phyloP scores from a whole-genome alignment of 768 basidiomycete genomes.

The Boletales sp. region DNA sequence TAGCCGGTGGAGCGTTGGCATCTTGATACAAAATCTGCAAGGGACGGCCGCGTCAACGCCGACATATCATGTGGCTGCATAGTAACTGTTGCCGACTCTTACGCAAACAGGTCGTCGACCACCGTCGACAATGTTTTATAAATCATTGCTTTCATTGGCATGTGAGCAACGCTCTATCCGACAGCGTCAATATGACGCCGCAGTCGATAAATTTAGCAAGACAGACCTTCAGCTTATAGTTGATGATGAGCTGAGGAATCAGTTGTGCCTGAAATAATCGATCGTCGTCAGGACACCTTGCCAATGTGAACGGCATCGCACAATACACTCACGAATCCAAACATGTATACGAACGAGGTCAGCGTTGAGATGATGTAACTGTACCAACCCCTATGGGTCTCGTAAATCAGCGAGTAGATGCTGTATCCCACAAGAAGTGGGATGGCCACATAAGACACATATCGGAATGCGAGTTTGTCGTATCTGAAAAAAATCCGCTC shows the following conservation, averaged over 20 bases:
- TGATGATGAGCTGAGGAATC: conserved; percentile 87
- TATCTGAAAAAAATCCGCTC: conserved; percentile 46
- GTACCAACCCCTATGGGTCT: conserved; percentile 93
- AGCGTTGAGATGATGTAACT: conserved; percentile 92
- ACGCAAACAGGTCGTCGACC: conserved; percentile 93
- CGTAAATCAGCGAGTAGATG: conserved; percentile 75
- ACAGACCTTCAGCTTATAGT: conserved; percentile 90
- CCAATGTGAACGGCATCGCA: background rate
- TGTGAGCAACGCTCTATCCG: conserved; percentile 85
- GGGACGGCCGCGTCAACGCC: conserved; percentile 11
- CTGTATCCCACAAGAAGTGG: conserved; percentile 77
- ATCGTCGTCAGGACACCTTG: conserved; percentile 11
- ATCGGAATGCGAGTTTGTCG: conserved; percentile 91
- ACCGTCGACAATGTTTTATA: conserved; percentile 90
- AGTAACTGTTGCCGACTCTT: conserved; percentile 30
- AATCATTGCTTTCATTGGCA: conserved; percentile 98
- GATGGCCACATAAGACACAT: conserved; percentile 86
- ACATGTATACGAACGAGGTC: conserved; percentile 93
- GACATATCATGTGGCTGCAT: conserved; percentile 9
- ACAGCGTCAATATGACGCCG: conserved; percentile 3
- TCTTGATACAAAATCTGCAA: conserved; percentile 86
- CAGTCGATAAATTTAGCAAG: conserved; percentile 9
- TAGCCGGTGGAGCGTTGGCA: conserved; percentile 91
- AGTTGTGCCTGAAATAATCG: conserved; percentile 64
- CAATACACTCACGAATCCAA: conserved; percentile 82